Evolutionary conservation across 257 asterid genomes (phyloP), one percentile per base, ranked within the genome.

Genomic region (Ballota nigra): DNA sequence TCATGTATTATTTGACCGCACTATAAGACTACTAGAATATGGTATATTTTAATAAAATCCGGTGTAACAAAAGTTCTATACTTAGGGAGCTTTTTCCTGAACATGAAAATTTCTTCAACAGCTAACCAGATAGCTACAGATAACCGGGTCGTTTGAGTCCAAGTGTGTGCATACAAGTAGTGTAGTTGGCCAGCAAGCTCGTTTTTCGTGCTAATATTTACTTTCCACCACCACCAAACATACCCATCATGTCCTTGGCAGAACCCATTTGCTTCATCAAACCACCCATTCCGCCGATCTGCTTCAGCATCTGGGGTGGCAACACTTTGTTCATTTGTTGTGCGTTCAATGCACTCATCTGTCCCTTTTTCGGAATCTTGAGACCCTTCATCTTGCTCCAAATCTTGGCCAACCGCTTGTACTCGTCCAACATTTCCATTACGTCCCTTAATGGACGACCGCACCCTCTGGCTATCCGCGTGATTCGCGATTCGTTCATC

Each of bases 361-460:
- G 92, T 79, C 98, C 98, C 75, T 90, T 95, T 91, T 88, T 95
- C 6, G 99, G 96, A 18, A 94, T 94, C 88, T 89, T 94, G 6
- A 93, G 92, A 3, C 98, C 98, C 84, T 93, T 93, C 98, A 91
- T 91, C 89, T 94, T 91, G 88, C 97, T 86, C 89, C 94, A 94
- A 33, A 87, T 78, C 89, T 94, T 91, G 34, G 96, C 97, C 43
- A 86, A 86, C 34, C 95, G 79, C 81, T 91, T 94, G 93, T 87
- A 91, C 82, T 91, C 96, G 76, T 94, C 97, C 73, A 94, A 26
- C 97, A 94, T 89, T 28, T 91, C 97, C 97, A 86, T 82, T 47
- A 89, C 99, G n/a, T 94, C 97, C 69, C 86, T 76, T 43, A 89
- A 62, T 1, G 79, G 90, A 11, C 95, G 92, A 52, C 98, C 98